Conservation (phyloP, 2,329 filamentous ascomycete species). For the Beauveria bassiana region DNA sequence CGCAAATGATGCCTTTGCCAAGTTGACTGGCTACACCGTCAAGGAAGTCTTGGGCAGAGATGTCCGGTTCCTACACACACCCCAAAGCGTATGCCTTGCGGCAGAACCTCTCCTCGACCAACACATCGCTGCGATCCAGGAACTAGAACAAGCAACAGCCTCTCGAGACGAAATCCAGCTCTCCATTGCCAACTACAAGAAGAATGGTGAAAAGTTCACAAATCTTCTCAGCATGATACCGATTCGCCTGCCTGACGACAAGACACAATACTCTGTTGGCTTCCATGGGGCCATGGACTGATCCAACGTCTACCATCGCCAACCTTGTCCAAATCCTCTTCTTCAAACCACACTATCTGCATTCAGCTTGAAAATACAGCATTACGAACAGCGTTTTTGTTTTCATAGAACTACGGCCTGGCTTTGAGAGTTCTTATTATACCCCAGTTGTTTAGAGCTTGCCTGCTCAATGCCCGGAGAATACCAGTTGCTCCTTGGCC, state of each 20-base stretch:
- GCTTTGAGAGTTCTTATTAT: not conserved
- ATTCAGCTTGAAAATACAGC: not conserved
- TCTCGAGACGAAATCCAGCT: slow-evolving; percentile 39
- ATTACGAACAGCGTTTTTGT: not conserved
- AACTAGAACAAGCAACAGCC: slow-evolving; percentile 39
- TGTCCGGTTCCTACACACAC: slow-evolving; percentile 77
- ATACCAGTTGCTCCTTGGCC: not conserved
- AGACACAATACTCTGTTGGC: slow-evolving; percentile 68
- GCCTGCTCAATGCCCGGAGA: not conserved
- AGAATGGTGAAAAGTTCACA: slow-evolving; percentile 71
- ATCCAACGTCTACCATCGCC: not conserved
- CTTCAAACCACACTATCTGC: not conserved
- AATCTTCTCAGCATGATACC: slow-evolving; percentile 84
- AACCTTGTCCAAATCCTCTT: not conserved
- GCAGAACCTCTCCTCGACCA: slow-evolving; percentile 13
- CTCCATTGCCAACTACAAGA: slow-evolving; percentile 68
- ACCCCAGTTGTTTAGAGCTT: slow-evolving; percentile 4
- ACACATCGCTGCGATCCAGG: slow-evolving; percentile 50
- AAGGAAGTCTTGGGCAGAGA: slow-evolving; percentile 71
- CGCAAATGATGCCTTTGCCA: slow-evolving; percentile 70
- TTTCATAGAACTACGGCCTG: not conserved
- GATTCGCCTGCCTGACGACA: slow-evolving; percentile 56
- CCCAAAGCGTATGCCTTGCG: slow-evolving; percentile 41
- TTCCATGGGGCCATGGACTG: slow-evolving; percentile 63
- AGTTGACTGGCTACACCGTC: slow-evolving; percentile 69